These are phyloP conservation scores for Parastagonospora avenae DNA, from an alignment of 2,329 filamentous ascomycete genomes.

Conservation along the genomic window DNA sequence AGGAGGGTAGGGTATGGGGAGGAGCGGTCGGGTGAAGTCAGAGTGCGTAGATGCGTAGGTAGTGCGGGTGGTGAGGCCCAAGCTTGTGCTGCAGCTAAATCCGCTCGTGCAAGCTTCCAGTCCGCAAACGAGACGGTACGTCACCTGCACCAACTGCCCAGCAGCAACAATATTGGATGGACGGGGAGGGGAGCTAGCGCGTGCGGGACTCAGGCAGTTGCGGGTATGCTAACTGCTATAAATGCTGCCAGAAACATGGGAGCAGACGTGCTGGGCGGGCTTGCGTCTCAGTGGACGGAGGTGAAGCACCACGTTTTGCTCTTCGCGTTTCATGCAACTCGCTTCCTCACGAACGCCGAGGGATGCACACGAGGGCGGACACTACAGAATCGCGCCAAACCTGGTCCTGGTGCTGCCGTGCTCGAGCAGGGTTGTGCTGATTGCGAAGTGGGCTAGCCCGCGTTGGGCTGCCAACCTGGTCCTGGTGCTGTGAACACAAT, in stretches of 20 bases:
- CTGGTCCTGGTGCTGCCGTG: constrained; percentile 2
- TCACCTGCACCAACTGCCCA: constrained; percentile 24
- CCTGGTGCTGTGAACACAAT: not conserved
- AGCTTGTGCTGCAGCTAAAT: constrained; percentile 31
- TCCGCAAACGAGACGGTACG: constrained; percentile 36
- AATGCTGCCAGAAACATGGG: constrained; percentile 7
- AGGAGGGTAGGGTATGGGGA: constrained; percentile 21
- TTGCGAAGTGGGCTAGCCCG: not conserved
- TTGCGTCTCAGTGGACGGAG: constrained; percentile 26
- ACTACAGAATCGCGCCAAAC: constrained; percentile 1
- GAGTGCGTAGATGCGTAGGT: constrained; percentile 15
- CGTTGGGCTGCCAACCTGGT: constrained; percentile 16
- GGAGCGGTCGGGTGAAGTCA: constrained; percentile 21
- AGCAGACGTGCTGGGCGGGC: not conserved
- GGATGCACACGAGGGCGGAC: constrained; percentile 10
- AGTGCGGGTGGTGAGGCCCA: constrained; percentile 24
- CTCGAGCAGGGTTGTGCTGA: not conserved
- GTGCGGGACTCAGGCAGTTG: constrained; percentile 10
- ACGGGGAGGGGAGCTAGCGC: constrained; percentile 8
- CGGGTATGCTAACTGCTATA: constrained; percentile 9
- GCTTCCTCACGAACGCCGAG: constrained; percentile 10
- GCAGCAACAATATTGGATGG: constrained; percentile 1
- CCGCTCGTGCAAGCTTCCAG: constrained; percentile 20
- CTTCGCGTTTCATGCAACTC: constrained; percentile 26
- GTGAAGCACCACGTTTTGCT: constrained; percentile 29